phyloP scores from a whole-genome alignment of 140 eudicot species.

The Artemisia princeps region DNA sequence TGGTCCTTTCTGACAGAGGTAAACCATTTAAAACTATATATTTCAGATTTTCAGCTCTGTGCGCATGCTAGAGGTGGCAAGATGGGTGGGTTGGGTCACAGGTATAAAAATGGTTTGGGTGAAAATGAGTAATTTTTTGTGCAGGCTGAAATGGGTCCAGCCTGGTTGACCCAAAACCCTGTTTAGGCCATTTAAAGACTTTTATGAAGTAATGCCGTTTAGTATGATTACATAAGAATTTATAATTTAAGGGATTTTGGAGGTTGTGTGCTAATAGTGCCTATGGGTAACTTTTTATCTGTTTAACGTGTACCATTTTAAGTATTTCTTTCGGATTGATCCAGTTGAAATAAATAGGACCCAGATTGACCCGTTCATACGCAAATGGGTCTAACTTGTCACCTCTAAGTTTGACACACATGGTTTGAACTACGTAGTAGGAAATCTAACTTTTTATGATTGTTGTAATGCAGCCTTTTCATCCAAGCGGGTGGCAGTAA shows the following conservation, averaged over 20 bases:
- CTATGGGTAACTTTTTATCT: too few relatives aligned
- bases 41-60: background rate
- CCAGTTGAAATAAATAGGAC: too few relatives aligned
- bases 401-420: background rate
- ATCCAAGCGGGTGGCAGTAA: conserved; percentile 72
- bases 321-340: too few relatives aligned
- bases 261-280: too few relatives aligned
- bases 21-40: background rate
- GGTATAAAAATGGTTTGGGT: background rate
- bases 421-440: background rate
- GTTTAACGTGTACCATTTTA: too few relatives aligned
- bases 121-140: background rate
- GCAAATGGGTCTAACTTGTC: background rate
- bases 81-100: background rate
- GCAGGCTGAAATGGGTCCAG: background rate
- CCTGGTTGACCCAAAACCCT: background rate
- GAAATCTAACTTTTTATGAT: background rate
- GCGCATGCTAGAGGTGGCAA: background rate
- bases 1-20: conserved; percentile 98
- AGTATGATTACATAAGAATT: too few relatives aligned
- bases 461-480: conserved; percentile 61
- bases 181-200: too few relatives aligned
- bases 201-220: too few relatives aligned
- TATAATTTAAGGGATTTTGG: too few relatives aligned
- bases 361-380: background rate